Conservation (phyloP, 805 yeast genomes). For the Candida nitratophila region DNA sequence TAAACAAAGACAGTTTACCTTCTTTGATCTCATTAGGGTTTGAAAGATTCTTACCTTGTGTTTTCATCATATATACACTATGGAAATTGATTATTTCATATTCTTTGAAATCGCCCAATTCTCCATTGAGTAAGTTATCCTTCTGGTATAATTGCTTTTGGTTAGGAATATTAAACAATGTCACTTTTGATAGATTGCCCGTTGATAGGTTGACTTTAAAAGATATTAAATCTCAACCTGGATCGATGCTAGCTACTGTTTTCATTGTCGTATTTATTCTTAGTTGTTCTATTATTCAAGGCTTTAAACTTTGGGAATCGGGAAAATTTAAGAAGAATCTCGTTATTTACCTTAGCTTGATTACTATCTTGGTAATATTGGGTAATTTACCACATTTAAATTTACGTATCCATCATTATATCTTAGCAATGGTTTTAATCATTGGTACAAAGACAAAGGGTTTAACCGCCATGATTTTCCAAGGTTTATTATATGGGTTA, state of each 20-base stretch:
- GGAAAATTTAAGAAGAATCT: conserved; percentile 61
- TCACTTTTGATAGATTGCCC: conserved; percentile 84
- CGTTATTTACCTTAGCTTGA: conserved; percentile 40
- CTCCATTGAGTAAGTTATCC: conserved; percentile 36
- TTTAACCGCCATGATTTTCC: conserved; percentile 62
- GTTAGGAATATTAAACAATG: conserved; percentile 78
- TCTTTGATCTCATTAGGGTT: conserved; percentile 63
- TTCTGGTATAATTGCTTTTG: conserved; percentile 79
- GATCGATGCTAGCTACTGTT: conserved; percentile 60
- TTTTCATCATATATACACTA: conserved; percentile 62
- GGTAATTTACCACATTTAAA: conserved; percentile 58
- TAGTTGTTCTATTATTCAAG: conserved; percentile 62
- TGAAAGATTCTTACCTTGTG: conserved; percentile 66
- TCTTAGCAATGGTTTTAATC: conserved; percentile 65
- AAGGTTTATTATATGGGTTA: conserved; percentile 79
- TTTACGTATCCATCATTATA: conserved; percentile 72
- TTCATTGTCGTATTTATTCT: conserved; percentile 41
- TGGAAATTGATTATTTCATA: conserved; percentile 52
- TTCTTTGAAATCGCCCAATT: conserved; percentile 34
- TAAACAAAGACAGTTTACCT: conserved; percentile 46
- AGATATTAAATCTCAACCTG: conserved; percentile 72
- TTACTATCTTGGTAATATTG: conserved; percentile 36
- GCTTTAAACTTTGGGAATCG: conserved; percentile 71
- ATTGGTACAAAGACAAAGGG: conserved; percentile 84
- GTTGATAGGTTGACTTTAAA: conserved; percentile 71